phyloP scores from a whole-genome alignment of 768 basidiomycete genomes.

The Psilocybe subaeruginosa region DNA sequence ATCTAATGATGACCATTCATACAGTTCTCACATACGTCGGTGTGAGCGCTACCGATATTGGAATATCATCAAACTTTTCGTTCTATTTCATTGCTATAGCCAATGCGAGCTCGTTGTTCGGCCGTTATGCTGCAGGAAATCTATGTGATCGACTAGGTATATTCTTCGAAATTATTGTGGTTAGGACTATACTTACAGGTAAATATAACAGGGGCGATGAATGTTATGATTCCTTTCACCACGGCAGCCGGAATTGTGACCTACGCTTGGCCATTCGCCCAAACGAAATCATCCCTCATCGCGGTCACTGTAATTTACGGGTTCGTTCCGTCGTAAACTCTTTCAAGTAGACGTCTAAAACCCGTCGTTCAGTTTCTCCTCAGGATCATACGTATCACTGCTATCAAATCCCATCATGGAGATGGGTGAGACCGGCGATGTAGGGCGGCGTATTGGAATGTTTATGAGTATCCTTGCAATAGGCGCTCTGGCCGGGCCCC shows the following conservation, averaged over 20 bases:
- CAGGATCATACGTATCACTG: constrained; percentile 64
- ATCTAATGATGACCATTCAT: constrained; percentile 20
- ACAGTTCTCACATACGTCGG: constrained; percentile 75
- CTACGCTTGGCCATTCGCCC: constrained; percentile 71
- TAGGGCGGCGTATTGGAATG: constrained; percentile 70
- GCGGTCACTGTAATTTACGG: constrained; percentile 66
- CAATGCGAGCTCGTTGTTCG: constrained; percentile 67
- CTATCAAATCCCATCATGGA: constrained; percentile 59
- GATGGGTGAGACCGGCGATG: constrained; percentile 61
- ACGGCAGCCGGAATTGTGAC: constrained; percentile 58
- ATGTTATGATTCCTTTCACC: constrained; percentile 69
- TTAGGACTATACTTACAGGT: neutral
- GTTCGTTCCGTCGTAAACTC: constrained; percentile 33
- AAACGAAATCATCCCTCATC: constrained; percentile 45
- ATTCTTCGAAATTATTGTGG: constrained; percentile 12
- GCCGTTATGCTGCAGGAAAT: constrained; percentile 57
- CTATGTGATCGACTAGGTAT: constrained; percentile 59
- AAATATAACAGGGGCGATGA: constrained; percentile 56
- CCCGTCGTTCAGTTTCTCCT: constrained; percentile 46
- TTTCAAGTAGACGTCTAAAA: neutral
- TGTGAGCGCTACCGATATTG: constrained; percentile 53
- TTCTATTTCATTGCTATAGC: constrained; percentile 72
- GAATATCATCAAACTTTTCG: constrained; percentile 51
- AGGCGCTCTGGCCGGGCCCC: constrained; percentile 70
- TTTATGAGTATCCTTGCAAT: constrained; percentile 61